Base-by-base conservation (phyloP, 345 rosid genomes). In the Linum lewisii region DNA sequence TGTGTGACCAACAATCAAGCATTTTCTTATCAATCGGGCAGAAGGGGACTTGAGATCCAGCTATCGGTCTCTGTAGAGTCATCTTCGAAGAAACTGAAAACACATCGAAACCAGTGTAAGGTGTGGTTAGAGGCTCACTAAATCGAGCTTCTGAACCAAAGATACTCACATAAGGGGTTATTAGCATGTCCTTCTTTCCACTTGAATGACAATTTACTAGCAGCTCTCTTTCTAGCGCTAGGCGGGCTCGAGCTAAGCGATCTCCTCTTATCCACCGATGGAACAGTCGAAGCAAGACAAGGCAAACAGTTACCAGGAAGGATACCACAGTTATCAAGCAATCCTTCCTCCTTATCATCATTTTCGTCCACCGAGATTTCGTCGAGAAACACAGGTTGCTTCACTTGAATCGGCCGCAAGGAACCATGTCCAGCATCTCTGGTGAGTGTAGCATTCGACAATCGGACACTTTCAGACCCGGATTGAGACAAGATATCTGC, bases 341-440 rank as follows among this genome's bases (percentile, higher is more conserved):
- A 9, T 36, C 71, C 71, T 62, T 58, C 71, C 47, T 60, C 75
- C 51, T 47, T 66, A 24, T 23, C 64, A 47, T 52, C 15, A 24
- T 24, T 66, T 58, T 66, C 75, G 45, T 72, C 75, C 7, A 53
- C 63, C 15, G 42, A 65, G 24, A 72, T 18, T 89, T 82, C 86
- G 57, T 86, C 86, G 0, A 80, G 65, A 26, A 70, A 72, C 25
- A 83, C 95, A 38, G 79, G 73, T 74, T 78, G 76, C 69, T 74
- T 79, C 36, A 42, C 69, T 24, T 70, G 65, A 61, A 54, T 61
- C 25, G 63, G 73, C 77, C 68, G 57, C 63, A 70, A 29, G 52
- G 66, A 38, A 78, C 83, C 77, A 6, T 61, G 67, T 54, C 63
- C 61, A 49, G 73, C 67, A 63, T 81, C 88, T 66, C 63, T 56